These are phyloP conservation scores for Penicillium vulpinum DNA, from an alignment of 2,329 filamentous ascomycete species.

Conservation along the genomic window DNA sequence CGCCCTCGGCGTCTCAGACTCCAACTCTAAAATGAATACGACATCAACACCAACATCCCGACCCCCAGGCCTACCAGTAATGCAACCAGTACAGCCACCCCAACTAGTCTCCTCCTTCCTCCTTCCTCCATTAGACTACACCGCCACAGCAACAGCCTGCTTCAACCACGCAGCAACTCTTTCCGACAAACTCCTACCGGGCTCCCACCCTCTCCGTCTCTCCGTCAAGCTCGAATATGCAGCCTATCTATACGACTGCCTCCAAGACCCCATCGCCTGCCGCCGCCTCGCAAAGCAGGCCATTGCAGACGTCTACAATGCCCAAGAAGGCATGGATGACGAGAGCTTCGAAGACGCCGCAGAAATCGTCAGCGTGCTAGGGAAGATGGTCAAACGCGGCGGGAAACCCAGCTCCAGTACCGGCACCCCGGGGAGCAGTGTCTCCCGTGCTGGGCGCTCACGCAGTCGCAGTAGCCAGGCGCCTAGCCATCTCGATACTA, in stretches of 20 bases:
- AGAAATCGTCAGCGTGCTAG: slow-evolving; percentile 79
- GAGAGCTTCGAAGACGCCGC: slow-evolving; percentile 93
- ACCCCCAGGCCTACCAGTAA: slow-evolving; percentile 40
- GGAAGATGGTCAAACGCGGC: slow-evolving; percentile 83
- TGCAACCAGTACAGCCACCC: slow-evolving; percentile 26
- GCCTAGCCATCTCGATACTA: slow-evolving; percentile 22
- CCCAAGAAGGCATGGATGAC: slow-evolving; percentile 88
- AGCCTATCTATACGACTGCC: slow-evolving; percentile 90
- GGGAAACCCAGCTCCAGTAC: slow-evolving; percentile 40
- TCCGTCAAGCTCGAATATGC: slow-evolving; percentile 90
- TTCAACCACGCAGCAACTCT: slow-evolving; percentile 76
- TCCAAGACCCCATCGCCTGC: slow-evolving; percentile 76
- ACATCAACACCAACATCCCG: slow-evolving; percentile 8
- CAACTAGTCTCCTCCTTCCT: slow-evolving; percentile 67
- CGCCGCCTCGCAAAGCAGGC: slow-evolving; percentile 76
- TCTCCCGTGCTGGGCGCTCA: slow-evolving; percentile 30
- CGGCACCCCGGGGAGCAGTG: slow-evolving; percentile 25
- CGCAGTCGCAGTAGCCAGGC: slow-evolving; percentile 35
- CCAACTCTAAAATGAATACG: background rate
- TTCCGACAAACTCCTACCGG: slow-evolving; percentile 74
- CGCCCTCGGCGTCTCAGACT: slow-evolving; percentile 43
- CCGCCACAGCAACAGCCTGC: slow-evolving; percentile 75
- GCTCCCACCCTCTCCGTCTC: slow-evolving; percentile 83
- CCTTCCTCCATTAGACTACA: slow-evolving; percentile 75
- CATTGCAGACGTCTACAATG: slow-evolving; percentile 87